A percentile compares a stretch with the other conserved stretches of the same genome.
Conservation (phyloP, 2,329 filamentous ascomycete species). For the Samsoniella hepiali region DNA sequence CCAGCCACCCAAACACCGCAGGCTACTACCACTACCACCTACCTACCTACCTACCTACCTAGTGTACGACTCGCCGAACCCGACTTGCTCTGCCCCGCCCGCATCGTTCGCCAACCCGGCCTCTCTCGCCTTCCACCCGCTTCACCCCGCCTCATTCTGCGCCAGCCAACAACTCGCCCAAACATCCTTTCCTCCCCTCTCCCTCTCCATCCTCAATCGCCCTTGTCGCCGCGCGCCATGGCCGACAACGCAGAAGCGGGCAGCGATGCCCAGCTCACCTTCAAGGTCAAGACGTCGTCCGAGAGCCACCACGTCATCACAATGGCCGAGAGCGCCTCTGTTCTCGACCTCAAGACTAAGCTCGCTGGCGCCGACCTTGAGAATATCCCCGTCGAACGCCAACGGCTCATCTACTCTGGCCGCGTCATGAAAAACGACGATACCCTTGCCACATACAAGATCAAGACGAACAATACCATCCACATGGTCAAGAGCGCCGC, state of each 20-base stretch:
- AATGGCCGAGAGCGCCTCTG: slow-evolving; percentile 70
- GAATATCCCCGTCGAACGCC: slow-evolving; percentile 80
- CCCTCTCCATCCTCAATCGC: background rate
- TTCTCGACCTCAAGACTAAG: slow-evolving; percentile 86
- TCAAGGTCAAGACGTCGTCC: slow-evolving; percentile 96
- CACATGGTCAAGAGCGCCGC: slow-evolving; percentile 95
- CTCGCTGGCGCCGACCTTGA: slow-evolving; percentile 78
- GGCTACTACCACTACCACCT: background rate
- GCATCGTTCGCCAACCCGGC: background rate
- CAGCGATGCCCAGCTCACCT: slow-evolving; percentile 77
- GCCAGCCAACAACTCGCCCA: slow-evolving; percentile 18
- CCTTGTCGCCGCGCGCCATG: slow-evolving; percentile 44
- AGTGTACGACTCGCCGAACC: no score
- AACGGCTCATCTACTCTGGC: slow-evolving; percentile 96
- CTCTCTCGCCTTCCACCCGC: slow-evolving; percentile 6
- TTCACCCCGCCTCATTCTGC: slow-evolving; percentile 4
- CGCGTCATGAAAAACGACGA: slow-evolving; percentile 95
- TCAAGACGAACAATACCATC: slow-evolving; percentile 92
- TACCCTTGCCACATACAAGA: slow-evolving; percentile 80
- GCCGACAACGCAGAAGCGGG: slow-evolving; percentile 59
- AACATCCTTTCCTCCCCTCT: background rate
- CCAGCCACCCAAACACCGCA: background rate
- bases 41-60: no score
- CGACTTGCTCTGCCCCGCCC: slow-evolving; percentile 6
- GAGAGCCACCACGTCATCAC: slow-evolving; percentile 83